Base-by-base conservation (phyloP, 805 yeast genomes). In the Tetrapisispora nanseiensis region DNA sequence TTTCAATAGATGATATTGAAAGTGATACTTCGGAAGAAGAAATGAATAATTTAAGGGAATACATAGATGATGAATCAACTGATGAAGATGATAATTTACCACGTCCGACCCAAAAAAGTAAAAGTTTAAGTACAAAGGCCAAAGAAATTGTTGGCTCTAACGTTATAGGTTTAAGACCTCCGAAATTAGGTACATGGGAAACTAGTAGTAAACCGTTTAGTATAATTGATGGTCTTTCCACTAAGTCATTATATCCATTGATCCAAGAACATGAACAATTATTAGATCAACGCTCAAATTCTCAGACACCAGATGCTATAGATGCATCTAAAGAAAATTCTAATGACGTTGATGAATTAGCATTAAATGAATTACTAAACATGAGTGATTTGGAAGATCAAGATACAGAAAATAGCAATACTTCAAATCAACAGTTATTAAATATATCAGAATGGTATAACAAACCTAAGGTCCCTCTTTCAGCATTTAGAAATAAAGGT, bases 41-140 rank as follows among this genome's bases (percentile, higher is more conserved):
- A 12, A 51, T 45, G 27, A 50, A 52, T n/a, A 71, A 67, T 24
- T 61, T 26, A 16, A 35, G 62, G 4, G 51, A 51, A 10, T 68
- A 59, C 48, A 75, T 74, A 43, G 81, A 83, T 50, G 95, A 92
- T 33, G 96, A 89, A 52, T 85, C 95, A 13, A 92, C 98, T 0
- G 98, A 90, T 61, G 96, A 86, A 48, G 97, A 90, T 56, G 73
- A 76, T n/a, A 72, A 80, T 15, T 63, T 90, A 34, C 96, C 97
- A 4, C 78, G 78, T 3, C 77, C 82, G 6, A 56, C 56, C 26
- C 69, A 82, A 3, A 69, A 76, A 15, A 67, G 73, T 34, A 76
- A 71, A 43, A 68, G 65, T 44, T 72, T 76, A 31, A 94, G 95
- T 2, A 74, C 83, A 10, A 83, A 86, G 51, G 81, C 86, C n/a